phyloP scores from a whole-genome alignment of 2,329 filamentous ascomycete species.

The Exophiala sp. region DNA sequence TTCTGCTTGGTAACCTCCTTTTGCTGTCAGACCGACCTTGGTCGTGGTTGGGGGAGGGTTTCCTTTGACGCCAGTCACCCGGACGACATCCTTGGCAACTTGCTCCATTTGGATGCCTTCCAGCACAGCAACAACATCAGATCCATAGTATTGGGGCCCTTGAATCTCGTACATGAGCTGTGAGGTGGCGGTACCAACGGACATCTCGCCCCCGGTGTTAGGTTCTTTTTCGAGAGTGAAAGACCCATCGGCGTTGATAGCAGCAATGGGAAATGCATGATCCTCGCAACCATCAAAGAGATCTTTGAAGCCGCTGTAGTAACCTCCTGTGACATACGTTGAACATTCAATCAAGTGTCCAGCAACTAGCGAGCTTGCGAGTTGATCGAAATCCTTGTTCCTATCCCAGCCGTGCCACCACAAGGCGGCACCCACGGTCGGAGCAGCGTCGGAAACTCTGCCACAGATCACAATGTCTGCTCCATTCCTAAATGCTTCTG shows the following conservation, averaged over 20 bases:
- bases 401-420: slow-evolving; percentile 42
- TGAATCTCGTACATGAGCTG: slow-evolving; percentile 48
- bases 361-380: slow-evolving; percentile 37
- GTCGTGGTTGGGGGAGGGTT: slow-evolving; percentile 46
- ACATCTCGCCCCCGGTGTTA: slow-evolving; percentile 37
- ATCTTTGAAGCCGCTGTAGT: slow-evolving; percentile 42
- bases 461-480: slow-evolving; percentile 43
- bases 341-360: slow-evolving; percentile 38
- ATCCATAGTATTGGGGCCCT: slow-evolving; percentile 54
- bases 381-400: slow-evolving; percentile 31
- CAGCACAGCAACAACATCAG: slow-evolving; percentile 52
- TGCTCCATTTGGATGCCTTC: slow-evolving; percentile 50
- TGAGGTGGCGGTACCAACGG: slow-evolving; percentile 48
- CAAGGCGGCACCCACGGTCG: slow-evolving; percentile 37
- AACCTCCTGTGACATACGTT: slow-evolving; percentile 42
- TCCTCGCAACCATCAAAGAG: too few relatives aligned
- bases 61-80: slow-evolving; percentile 40
- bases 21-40: slow-evolving; percentile 46
- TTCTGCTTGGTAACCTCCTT: slow-evolving; percentile 46
- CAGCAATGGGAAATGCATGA: slow-evolving; percentile 42
- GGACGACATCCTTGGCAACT: slow-evolving; percentile 46
- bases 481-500: slow-evolving; percentile 34
- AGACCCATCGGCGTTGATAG: slow-evolving; percentile 38
- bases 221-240: slow-evolving; percentile 41
- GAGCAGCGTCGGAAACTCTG: slow-evolving; percentile 40